Percentiles rank a stretch among this genome's conserved stretches.
phyloP scores from a whole-genome alignment of 805 yeast species.

The Sugiyamaella floridensis region DNA sequence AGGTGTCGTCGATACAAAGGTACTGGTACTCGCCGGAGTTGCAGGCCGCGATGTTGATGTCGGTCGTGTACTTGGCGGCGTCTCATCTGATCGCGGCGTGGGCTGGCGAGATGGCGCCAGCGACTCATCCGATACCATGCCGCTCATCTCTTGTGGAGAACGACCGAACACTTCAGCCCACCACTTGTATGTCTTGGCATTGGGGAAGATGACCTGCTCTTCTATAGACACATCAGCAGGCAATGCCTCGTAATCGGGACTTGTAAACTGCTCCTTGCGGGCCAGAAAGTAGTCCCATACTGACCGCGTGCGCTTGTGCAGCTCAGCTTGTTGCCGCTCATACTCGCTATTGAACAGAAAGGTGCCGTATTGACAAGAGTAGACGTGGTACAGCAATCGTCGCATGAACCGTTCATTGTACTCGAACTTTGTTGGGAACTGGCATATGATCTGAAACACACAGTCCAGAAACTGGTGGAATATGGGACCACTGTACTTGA shows the following conservation, averaged over 20 bases:
- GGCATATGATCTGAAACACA: conserved; percentile 68
- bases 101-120: not conserved
- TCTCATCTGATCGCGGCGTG: not conserved
- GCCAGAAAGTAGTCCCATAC: conserved; percentile 94
- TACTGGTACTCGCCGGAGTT: not conserved
- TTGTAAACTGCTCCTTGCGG: conserved; percentile 61
- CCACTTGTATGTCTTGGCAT: conserved; percentile 62
- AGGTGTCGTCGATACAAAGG: not conserved
- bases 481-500: conserved; percentile 74
- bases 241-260: conserved; percentile 37
- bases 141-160: conserved; percentile 58
- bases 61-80: not conserved
- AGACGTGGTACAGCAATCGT: conserved; percentile 76
- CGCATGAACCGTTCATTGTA: conserved; percentile 84
- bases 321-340: conserved; percentile 44
- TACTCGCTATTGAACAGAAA: conserved; percentile 70
- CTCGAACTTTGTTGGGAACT: conserved; percentile 69
- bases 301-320: conserved; percentile 51
- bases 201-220: conserved; percentile 48
- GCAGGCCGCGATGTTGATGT: not conserved
- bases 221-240: conserved; percentile 21
- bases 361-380: conserved; percentile 93
- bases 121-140: too few relatives aligned
- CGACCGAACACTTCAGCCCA: conserved; percentile 86
- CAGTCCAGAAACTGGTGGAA: conserved; percentile 93